These are phyloP conservation scores for Myriosclerotinia duriaeana DNA, from an alignment of 2,329 filamentous ascomycete genomes.

Conservation along the genomic window DNA sequence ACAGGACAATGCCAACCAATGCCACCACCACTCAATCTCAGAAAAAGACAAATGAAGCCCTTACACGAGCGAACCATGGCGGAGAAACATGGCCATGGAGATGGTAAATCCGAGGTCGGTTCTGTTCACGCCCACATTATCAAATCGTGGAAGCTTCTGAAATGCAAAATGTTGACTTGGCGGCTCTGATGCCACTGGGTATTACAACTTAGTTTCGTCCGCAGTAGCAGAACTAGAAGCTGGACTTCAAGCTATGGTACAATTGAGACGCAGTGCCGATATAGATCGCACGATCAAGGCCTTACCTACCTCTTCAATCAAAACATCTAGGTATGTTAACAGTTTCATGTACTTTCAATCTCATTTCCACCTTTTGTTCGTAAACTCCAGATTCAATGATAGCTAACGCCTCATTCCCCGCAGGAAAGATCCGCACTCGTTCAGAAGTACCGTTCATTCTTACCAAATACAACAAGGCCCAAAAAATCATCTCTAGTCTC, in stretches of 20 bases:
- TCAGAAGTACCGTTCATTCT: too few species aligned
- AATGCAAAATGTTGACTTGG: too few species aligned
- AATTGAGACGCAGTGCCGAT: accelerated
- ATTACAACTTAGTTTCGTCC: neutral
- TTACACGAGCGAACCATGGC: too few species aligned
- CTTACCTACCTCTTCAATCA: neutral
- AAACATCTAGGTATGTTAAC: neutral
- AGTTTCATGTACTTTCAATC: too few species aligned
- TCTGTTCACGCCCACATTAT: too few species aligned
- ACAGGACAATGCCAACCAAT: too few species aligned
- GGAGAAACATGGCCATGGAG: too few species aligned
- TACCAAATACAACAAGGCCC: conserved; percentile 45
- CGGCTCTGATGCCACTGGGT: too few species aligned
- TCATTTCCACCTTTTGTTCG: neutral
- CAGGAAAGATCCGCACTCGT: neutral
- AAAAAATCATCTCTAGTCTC: conserved; percentile 75
- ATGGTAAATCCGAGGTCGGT: too few species aligned
- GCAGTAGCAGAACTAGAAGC: neutral
- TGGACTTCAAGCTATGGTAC: neutral
- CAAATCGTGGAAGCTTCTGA: too few species aligned
- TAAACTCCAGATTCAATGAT: neutral
- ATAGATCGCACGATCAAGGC: accelerated
- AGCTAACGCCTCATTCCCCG: neutral
- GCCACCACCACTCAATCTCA: too few species aligned
- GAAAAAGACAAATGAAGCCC: too few species aligned